A percentile compares a stretch with the other conserved stretches of the same genome.
Evolutionary conservation across 257 asterid species (phyloP).

Genomic region (Craterostigma plantagineum): DNA sequence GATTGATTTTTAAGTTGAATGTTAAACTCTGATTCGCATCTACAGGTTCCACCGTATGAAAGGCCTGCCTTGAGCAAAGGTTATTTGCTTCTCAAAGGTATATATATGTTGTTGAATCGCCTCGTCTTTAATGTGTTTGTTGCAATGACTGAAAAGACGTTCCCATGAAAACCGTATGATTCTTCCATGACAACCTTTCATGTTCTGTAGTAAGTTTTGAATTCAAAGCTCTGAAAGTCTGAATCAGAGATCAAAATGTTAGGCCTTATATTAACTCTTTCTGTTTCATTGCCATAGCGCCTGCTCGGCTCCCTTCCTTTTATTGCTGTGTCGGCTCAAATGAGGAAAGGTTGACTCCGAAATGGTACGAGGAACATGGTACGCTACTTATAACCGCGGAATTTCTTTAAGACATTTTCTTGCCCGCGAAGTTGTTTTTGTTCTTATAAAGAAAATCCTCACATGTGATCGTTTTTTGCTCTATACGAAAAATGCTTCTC

Average conservation of each 20-base stretch:
- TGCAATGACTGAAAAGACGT: background rate
- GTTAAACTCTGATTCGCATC: no score
- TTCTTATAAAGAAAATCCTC: background rate
- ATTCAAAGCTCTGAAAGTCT: no score
- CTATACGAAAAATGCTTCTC: conserved; percentile 2
- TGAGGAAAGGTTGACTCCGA: conserved; percentile 54
- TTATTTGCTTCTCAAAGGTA: conserved; percentile 75
- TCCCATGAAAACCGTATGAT: background rate
- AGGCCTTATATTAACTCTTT: conserved; percentile 1
- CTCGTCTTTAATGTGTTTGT: background rate
- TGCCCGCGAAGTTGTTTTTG: no score
- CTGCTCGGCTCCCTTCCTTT: conserved; percentile 70
- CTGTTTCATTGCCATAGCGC: conserved; percentile 26
- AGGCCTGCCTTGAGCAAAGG: conserved; percentile 84
- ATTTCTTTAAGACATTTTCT: background rate
- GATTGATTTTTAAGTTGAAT: no score
- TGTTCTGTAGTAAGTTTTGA: no score
- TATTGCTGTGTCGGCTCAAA: conserved; percentile 75
- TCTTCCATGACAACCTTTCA: no score
- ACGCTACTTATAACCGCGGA: conserved; percentile 8
- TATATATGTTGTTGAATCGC: background rate
- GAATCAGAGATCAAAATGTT: background rate
- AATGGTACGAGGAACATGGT: conserved; percentile 82
- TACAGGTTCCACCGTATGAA: conserved; percentile 78
- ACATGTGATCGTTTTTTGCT: background rate